These are phyloP conservation scores for Termitomyces sp. DNA, from an alignment of 768 basidiomycete species.

Conservation along the genomic window DNA sequence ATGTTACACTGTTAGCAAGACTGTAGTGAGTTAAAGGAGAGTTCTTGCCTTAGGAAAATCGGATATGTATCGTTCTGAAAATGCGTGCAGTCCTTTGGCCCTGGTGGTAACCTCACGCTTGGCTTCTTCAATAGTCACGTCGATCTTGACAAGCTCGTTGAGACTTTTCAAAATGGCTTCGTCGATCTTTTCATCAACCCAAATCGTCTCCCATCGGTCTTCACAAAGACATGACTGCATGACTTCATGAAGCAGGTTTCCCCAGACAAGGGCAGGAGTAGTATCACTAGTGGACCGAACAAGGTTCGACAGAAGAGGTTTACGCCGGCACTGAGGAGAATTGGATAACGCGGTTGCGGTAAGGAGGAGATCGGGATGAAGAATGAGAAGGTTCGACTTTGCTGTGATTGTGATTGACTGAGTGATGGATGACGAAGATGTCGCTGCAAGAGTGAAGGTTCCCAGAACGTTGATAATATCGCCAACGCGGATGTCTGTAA, in stretches of 20 bases:
- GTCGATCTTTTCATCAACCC: conserved; percentile 58
- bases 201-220: conserved; percentile 58
- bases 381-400: conserved; percentile 68
- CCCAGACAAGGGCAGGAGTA: conserved; percentile 78
- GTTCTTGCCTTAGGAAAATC: conserved; percentile 55
- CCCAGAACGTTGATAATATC: conserved; percentile 83
- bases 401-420: conserved; percentile 57
- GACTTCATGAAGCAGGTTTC: conserved; percentile 90
- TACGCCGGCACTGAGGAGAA: conserved; percentile 78
- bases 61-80: conserved; percentile 64
- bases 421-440: conserved; percentile 30
- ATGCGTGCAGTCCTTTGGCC: conserved; percentile 61
- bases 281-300: conserved; percentile 55
- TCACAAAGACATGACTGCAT: conserved; percentile 75
- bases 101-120: conserved; percentile 56
- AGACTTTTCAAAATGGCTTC: conserved; percentile 51
- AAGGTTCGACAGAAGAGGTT: conserved; percentile 73
- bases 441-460: conserved; percentile 21
- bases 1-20: background rate
- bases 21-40: background rate
- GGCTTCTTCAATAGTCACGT: conserved; percentile 58
- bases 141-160: conserved; percentile 59
- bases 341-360: conserved; percentile 88
- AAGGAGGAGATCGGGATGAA: conserved; percentile 89
- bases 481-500: conserved; percentile 56